Base-by-base conservation (phyloP, 257 asterid genomes). In the Oldenlandia corymbosa region DNA sequence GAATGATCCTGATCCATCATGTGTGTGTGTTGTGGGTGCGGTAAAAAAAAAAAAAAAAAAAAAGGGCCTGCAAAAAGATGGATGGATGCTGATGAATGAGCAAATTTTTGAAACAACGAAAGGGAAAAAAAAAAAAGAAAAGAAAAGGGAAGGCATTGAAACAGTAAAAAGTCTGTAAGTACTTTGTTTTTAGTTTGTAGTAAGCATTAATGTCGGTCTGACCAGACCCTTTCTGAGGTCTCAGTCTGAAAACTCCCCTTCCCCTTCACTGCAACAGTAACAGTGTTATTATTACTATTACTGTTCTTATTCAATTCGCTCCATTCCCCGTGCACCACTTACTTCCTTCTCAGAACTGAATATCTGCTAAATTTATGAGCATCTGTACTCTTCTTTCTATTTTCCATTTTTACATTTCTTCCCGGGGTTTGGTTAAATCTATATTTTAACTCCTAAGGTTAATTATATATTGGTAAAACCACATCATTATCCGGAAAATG, bases 281-380 rank as follows among this genome's bases (percentile, higher is more conserved):
- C 9, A 34, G 39, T 46, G 31, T 66, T 43, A 54, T 66, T 31
- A 34, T n/a, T n/a, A 34, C 9, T 34, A 34, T 34, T 34, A 34
- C 9, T 34, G 39, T 34, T 34, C 4, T 34, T 34, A 34, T 34
- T 34, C 4, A 61, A 51, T 48, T 72, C 48, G 69, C 68, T 54
- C 73, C 77, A 67, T 72, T 61, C 66, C 73, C 73, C 49, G 58
- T 61, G 69, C 58, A 36, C n/a, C 57, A n/a, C 39, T 34, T 34
- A 4, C 39, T 34, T 34, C 39, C 39, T 34, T 3, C 4, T 34
- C 9, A 3, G 4, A 34, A 34, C 9, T 34, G 4, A 4, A 34
- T n/a, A 41, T 50, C 51, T 66, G 8, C 23, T n/a, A n/a, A n/a
- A n/a, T n/a, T n/a, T n/a, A n/a, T n/a, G n/a, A n/a, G n/a, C n/a